Evolutionary conservation across 768 basidiomycete species (phyloP), one percentile per base, ranked within the genome.

Genomic region (Strobilomyces confusus): DNA sequence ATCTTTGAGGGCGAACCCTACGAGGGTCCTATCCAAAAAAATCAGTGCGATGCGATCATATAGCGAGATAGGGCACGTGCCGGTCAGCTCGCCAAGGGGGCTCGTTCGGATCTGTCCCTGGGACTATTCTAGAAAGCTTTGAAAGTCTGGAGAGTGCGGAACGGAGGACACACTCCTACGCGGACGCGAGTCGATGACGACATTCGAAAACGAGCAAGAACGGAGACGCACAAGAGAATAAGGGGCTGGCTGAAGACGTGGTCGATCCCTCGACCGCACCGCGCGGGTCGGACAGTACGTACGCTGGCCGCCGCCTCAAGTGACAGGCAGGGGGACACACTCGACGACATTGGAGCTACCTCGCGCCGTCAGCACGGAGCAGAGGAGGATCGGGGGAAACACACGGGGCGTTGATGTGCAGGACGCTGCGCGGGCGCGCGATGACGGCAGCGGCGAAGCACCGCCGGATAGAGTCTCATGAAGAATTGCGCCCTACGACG

Each of bases 1-100:
- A 65, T 91, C 88, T 62, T 75, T 76, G 54, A 89, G 48, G 19
- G 69, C 71, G 40, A 87, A 62, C 49, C 77, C 80, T 53, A 89
- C 63, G 30, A 52, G 57, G 8, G 76, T 43, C 76, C 82, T 80
- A 47, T 43, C 22, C 38, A 25, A 38, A 56, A 46, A 41, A 37
- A 48, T 55, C 51, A 49, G 44, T 43, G 33, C 8, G 25, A 42
- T 33, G 4, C 4, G 26, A 19, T 15, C 11, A n/a, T 11, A 32
- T 22, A 23, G n/a, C n/a, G 33, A 20, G 23, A 32, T 15, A 5
- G 11, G 14, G 5, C 41, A 56, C 22, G 55, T 37, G 3, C 33
- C 56, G 2, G n/a, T 51, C 14, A 19, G 23, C 25, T 36, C 33
- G 5, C 44, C 34, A 19, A 42, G n/a, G 44, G 17, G 34, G 3